phyloP scores from a whole-genome alignment of 768 basidiomycete genomes.

The Kwoniella bestiolae region DNA sequence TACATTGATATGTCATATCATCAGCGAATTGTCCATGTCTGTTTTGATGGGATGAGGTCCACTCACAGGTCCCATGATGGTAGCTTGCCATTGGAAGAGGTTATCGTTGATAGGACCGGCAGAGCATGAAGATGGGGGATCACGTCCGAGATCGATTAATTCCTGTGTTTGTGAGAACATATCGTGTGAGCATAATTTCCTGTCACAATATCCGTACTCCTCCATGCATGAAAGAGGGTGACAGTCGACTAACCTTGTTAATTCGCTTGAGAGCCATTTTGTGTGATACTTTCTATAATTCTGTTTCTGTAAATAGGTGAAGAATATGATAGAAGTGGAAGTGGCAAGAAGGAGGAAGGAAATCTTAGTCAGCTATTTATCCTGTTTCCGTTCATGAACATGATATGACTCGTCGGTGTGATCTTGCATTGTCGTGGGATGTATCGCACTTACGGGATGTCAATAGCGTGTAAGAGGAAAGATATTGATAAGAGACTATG shows the following conservation, averaged over 20 bases:
- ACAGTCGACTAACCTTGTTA: slow-evolving; percentile 75
- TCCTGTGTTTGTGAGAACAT: slow-evolving; percentile 65
- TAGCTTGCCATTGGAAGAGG: slow-evolving; percentile 99
- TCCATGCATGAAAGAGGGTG: background rate
- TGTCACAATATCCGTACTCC: background rate
- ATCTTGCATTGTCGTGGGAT: no score
- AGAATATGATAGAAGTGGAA: slow-evolving; percentile 3
- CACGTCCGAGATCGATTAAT: slow-evolving; percentile 97
- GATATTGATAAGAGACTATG: background rate
- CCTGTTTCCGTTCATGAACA: no score
- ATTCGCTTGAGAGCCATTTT: slow-evolving; percentile 97
- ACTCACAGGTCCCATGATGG: slow-evolving; percentile 98
- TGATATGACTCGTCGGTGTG: no score
- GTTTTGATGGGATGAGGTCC: no score
- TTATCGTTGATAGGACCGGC: slow-evolving; percentile 97
- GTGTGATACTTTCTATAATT: slow-evolving; percentile 7
- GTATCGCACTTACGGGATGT: background rate
- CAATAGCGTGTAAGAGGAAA: background rate
- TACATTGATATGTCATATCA: slow-evolving; percentile 52
- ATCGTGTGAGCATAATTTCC: slow-evolving; percentile 28
- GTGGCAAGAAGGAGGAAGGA: slow-evolving; percentile 3
- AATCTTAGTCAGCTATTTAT: slow-evolving; percentile 4
- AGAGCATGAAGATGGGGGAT: slow-evolving; percentile 99
- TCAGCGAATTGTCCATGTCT: no score
- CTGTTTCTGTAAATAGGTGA: background rate